Evolutionary conservation across 83 land plant genomes (phyloP), one percentile per base, ranked within the genome.

Genomic region (Thuja plicata): DNA sequence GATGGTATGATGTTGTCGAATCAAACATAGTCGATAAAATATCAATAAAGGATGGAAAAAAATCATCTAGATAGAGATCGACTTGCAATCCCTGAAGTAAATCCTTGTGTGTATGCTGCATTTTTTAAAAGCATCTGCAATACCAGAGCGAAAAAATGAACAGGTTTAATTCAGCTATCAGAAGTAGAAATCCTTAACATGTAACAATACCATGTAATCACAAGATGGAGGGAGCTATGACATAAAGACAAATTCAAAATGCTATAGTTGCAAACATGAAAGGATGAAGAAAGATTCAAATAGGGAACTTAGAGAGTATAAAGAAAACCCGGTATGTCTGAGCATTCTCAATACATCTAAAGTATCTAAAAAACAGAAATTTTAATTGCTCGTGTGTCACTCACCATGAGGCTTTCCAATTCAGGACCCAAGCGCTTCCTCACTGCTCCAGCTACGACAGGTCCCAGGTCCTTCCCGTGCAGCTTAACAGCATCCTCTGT

Each of bases 31-130:
- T 43, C 3, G 8, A 46, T 0, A 46, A 82, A 81, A 82, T 38
- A 30, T 46, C 54, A 82, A 13, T n/a, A 83, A 41, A 46, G 34
- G 78, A 32, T 74, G 17, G 9, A 3, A 46, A 43, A 83, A 83
- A 0, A 83, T 83, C 54, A 83, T 46, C 41, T 43, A 27, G 50
- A 41, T 0, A 83, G 50, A 43, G 77, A 79, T 88, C 52, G 89
- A 32, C 82, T 87, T 45, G 66, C 86, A 38, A 88, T 71, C 17
- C 91, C 94, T 81, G 95, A 91, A 62, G 90, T 84, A 81, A 93
- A 95, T 24, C 96, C 95, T 89, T 95, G 88, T 38, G 96, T 91
- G 77, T 95, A 95, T 79, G 95, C 91, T 60, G 95, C 90, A 89
- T 95, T 93, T 91, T 93, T 93, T 82, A 91, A 91, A 10, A 81